These are phyloP conservation scores for Artomyces pyxidatus DNA, from an alignment of 768 basidiomycete genomes.

Conservation along the genomic window DNA sequence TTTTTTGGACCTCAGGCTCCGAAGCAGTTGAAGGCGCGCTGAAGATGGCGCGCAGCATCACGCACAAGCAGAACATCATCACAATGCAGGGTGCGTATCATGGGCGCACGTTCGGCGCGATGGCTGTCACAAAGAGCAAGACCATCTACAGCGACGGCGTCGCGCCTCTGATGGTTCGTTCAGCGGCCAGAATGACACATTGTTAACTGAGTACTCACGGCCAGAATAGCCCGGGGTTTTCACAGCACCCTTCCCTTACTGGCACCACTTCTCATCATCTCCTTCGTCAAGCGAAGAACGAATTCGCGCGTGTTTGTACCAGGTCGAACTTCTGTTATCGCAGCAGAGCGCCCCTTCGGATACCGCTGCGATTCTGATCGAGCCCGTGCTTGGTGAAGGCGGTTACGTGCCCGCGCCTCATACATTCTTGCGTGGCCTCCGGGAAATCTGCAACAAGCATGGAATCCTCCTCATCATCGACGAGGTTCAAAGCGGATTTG, in stretches of 20 bases:
- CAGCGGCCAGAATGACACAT: too few species aligned
- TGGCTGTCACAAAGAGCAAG: conserved; percentile 92
- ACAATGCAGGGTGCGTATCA: conserved; percentile 91
- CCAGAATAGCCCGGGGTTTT: conserved; percentile 83
- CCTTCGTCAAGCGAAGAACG: conserved; percentile 50
- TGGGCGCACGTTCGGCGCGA: conserved; percentile 88
- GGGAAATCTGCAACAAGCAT: conserved; percentile 81
- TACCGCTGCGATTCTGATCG: conserved; percentile 89
- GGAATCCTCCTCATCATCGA: conserved; percentile 79
- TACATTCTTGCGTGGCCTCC: conserved; percentile 70
- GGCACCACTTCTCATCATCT: conserved; percentile 72
- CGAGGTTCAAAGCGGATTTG: conserved; percentile 89
- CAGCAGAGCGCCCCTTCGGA: conserved; percentile 82
- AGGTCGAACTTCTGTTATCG: conserved; percentile 67
- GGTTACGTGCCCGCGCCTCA: conserved; percentile 88
- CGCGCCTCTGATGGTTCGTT: conserved; percentile 73
- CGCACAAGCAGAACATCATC: conserved; percentile 82
- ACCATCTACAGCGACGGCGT: conserved; percentile 79
- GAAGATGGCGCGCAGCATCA: conserved; percentile 76
- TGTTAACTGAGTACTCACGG: too few species aligned
- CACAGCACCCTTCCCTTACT: conserved; percentile 81
- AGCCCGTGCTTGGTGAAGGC: conserved; percentile 92
- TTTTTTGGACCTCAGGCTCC: conserved; percentile 95
- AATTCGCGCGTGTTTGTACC: conserved; percentile 59
- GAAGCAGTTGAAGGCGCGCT: conserved; percentile 88